Base-by-base conservation (phyloP, 2,329 filamentous ascomycete genomes). In the Sclerotinia subarctica region DNA sequence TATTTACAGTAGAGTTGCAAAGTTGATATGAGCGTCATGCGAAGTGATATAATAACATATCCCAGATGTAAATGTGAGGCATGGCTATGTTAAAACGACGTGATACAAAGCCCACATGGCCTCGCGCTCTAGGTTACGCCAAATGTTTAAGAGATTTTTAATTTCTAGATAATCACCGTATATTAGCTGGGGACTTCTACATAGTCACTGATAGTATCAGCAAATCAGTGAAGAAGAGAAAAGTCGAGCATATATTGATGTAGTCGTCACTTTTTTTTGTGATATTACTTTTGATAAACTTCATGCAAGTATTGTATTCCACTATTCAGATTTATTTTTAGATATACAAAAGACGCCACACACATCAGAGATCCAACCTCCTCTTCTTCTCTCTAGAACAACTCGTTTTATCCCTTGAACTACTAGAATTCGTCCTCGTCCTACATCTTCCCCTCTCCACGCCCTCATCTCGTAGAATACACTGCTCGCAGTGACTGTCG, bases 401-500 rank as follows among this genome's bases (percentile, higher is more conserved):
- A 19, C 59, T 63, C 32, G 46, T 42, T 15, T 63, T 63, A 21
- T 63, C 46, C 32, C 59, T 51, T 19, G 59, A 63, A 49, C 15
- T 51, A 21, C 59, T 63, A 19, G 46, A 63, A 52, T 63, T 63
- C 15, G 59, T 63, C 46, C 59, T 51, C 46, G 59, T 42, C 59
- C 59, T 63, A 42, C 59, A 51, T 63, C 59, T 38, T 42, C 59
- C 59, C 32, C 59, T 63, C 44, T 63, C 59, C 21, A 52, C 32
- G 1, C n/a, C 59, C 8, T 63, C 59, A 11, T 52, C 46, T 42
- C 32, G 24, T 7, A 42, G 7, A 5, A 51, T 63, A 7, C 59
- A 38, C 46, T 42, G 59, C 46, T 63, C 46, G 13, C 59, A 51
- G 8, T n/a, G 32, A 26, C n/a, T 8, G 21, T 24, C n/a, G 15